Percentiles rank a stretch among this genome's conserved stretches.
Conservation (phyloP, 139 green algal genomes). For the Volvox africanus region DNA sequence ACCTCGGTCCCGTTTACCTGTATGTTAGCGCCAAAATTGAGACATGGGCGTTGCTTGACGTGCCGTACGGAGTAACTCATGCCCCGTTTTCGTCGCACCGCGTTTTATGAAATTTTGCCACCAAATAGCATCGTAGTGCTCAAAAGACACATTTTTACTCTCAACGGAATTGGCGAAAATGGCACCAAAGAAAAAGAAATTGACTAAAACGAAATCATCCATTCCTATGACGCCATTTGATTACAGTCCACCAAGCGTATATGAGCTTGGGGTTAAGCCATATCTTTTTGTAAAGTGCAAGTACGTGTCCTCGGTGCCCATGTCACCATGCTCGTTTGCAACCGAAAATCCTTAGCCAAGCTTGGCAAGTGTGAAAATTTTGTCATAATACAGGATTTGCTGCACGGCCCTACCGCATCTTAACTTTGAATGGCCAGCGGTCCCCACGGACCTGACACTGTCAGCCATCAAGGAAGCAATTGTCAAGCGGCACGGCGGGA, state of each 20-base stretch:
- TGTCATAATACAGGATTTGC: constrained; percentile 40
- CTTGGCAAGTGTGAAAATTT: neutral
- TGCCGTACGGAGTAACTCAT: too few relatives aligned
- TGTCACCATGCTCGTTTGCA: neutral
- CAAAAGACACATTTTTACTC: too few relatives aligned
- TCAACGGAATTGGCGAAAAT: neutral
- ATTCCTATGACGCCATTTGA: neutral
- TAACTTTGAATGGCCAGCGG: constrained; percentile 50
- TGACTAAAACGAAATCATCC: neutral
- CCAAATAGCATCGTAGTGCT: too few relatives aligned
- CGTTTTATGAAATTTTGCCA: too few relatives aligned
- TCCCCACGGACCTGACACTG: constrained; percentile 31
- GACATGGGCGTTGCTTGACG: too few relatives aligned
- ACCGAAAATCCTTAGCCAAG: neutral
- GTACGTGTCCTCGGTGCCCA: neutral
- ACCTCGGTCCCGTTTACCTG: too few relatives aligned
- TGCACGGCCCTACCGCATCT: constrained; percentile 23
- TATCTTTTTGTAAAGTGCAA: constrained; percentile 15
- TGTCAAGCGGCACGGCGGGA: constrained; percentile 41
- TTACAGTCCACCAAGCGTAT: constrained; percentile 2
- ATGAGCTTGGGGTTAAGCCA: constrained; percentile 24
- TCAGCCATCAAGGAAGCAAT: constrained; percentile 42
- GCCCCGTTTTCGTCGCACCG: too few relatives aligned
- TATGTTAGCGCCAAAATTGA: too few relatives aligned
- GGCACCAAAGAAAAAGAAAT: constrained; percentile 17